Evolutionary conservation across 805 yeast genomes (phyloP).

Genomic region (Zygoascus ofunaensis): DNA sequence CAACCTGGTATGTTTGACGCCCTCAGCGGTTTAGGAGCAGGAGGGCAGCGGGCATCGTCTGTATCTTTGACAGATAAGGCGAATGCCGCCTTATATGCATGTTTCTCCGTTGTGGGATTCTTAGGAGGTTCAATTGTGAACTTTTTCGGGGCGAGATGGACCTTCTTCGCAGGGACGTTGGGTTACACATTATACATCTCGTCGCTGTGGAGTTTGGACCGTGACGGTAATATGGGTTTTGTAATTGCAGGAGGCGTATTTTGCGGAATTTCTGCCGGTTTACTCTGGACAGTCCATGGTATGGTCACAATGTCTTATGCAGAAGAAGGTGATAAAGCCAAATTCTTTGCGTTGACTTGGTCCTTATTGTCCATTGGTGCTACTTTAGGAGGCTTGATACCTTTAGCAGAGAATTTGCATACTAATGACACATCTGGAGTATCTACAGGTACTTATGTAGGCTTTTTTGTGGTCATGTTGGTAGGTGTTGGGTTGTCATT

Average conservation of each 20-base stretch:
- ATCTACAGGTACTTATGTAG: constrained; percentile 41
- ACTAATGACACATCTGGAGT: constrained; percentile 17
- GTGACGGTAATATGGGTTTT: constrained; percentile 39
- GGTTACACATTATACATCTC: constrained; percentile 44
- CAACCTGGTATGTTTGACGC: constrained; percentile 27
- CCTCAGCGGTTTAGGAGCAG: constrained; percentile 24
- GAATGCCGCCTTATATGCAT: constrained; percentile 23
- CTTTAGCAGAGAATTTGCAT: constrained; percentile 41
- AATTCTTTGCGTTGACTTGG: constrained; percentile 46
- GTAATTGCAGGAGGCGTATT: constrained; percentile 45
- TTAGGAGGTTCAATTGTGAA: constrained; percentile 26
- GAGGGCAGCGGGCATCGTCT: constrained; percentile 22
- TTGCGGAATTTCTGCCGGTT: constrained; percentile 44
- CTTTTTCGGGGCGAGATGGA: constrained; percentile 13
- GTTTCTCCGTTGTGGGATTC: constrained; percentile 22
- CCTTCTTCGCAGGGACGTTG: constrained; percentile 39
- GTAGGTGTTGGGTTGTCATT: constrained; percentile 37
- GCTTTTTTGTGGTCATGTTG: constrained; percentile 42
- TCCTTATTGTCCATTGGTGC: constrained; percentile 49
- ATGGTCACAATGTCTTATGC: constrained; percentile 46
- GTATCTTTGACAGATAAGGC: constrained; percentile 22
- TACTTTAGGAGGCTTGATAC: constrained; percentile 45
- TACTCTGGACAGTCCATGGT: constrained; percentile 50
- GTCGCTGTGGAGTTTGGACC: constrained; percentile 38
- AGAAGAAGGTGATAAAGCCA: constrained; percentile 41